Percentiles rank a stretch among this genome's conserved stretches.
phyloP scores from a whole-genome alignment of 495 filamentous ascomycete genomes.

The Annulohypoxylon bovei region DNA sequence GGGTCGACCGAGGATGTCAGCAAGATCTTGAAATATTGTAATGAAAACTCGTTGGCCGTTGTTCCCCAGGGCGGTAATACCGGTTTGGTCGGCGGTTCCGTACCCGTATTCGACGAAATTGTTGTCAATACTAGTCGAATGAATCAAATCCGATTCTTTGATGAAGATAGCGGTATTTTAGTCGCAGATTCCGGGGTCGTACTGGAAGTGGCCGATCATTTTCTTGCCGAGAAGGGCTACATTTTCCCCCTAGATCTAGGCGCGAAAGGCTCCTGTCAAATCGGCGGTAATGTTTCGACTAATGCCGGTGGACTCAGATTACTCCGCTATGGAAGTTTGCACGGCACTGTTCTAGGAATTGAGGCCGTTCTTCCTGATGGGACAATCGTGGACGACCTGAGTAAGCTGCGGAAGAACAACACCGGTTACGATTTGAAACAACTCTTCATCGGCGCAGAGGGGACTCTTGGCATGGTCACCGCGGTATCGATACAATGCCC shows the following conservation, averaged over 20 bases:
- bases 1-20: slow-evolving; percentile 83
- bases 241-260: slow-evolving; percentile 96
- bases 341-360: slow-evolving; percentile 90
- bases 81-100: slow-evolving; percentile 91
- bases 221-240: slow-evolving; percentile 78
- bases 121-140: slow-evolving; percentile 88
- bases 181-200: slow-evolving; percentile 92
- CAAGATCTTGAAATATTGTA: slow-evolving; percentile 91
- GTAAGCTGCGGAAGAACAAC: slow-evolving; percentile 93
- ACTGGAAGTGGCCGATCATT: slow-evolving; percentile 85
- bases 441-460: slow-evolving; percentile 94
- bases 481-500: slow-evolving; percentile 89
- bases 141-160: slow-evolving; percentile 90
- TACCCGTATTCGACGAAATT: slow-evolving; percentile 98
- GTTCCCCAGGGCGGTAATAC: slow-evolving; percentile 99
- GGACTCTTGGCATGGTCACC: slow-evolving; percentile 94
- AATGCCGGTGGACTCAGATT: slow-evolving; percentile 93
- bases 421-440: slow-evolving; percentile 97
- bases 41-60: slow-evolving; percentile 87
- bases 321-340: slow-evolving; percentile 90
- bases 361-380: slow-evolving; percentile 94
- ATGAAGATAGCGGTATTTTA: slow-evolving; percentile 89
- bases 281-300: slow-evolving; percentile 97
- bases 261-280: slow-evolving; percentile 96
- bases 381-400: slow-evolving; percentile 88